These are phyloP conservation scores for Arthroderma sp. DNA, from an alignment of 2,329 filamentous ascomycete genomes.

Conservation along the genomic window DNA sequence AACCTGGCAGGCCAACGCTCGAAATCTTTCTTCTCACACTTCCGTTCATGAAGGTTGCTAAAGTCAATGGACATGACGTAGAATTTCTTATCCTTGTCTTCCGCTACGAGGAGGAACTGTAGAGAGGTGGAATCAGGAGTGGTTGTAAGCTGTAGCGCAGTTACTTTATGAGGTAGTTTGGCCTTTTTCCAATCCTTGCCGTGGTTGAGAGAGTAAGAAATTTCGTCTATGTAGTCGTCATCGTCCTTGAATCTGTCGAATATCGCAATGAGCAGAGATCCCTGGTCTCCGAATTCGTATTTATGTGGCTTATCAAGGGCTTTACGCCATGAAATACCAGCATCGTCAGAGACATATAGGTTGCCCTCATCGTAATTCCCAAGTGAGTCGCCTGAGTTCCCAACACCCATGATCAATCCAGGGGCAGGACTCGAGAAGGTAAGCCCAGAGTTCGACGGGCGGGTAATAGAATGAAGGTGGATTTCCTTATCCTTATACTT, in stretches of 20 bases:
- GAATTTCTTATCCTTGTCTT: slow-evolving; percentile 40
- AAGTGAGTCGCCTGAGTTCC: slow-evolving; percentile 71
- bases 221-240: slow-evolving; percentile 27
- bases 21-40: slow-evolving; percentile 65
- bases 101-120: slow-evolving; percentile 72
- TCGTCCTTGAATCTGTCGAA: slow-evolving; percentile 53
- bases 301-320: slow-evolving; percentile 70
- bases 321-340: slow-evolving; percentile 70
- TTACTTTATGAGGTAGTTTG: slow-evolving; percentile 59
- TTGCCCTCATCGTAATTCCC: slow-evolving; percentile 60
- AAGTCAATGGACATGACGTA: slow-evolving; percentile 73
- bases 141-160: slow-evolving; percentile 66
- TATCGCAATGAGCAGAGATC: slow-evolving; percentile 75
- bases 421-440: slow-evolving; percentile 91
- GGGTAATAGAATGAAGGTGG: slow-evolving; percentile 86
- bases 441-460: slow-evolving; percentile 66
- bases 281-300: slow-evolving; percentile 92
- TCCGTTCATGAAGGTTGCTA: slow-evolving; percentile 61
- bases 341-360: slow-evolving; percentile 82
- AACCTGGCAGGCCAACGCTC: slow-evolving; percentile 80
- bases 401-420: slow-evolving; percentile 84
- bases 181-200: slow-evolving; percentile 69
- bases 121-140: slow-evolving; percentile 85
- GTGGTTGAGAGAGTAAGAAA: slow-evolving; percentile 77
- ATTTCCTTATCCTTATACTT: slow-evolving; percentile 56